Evolutionary conservation across 106 monocot genomes (phyloP).

Genomic region (Alisma plantagoaquatica): DNA sequence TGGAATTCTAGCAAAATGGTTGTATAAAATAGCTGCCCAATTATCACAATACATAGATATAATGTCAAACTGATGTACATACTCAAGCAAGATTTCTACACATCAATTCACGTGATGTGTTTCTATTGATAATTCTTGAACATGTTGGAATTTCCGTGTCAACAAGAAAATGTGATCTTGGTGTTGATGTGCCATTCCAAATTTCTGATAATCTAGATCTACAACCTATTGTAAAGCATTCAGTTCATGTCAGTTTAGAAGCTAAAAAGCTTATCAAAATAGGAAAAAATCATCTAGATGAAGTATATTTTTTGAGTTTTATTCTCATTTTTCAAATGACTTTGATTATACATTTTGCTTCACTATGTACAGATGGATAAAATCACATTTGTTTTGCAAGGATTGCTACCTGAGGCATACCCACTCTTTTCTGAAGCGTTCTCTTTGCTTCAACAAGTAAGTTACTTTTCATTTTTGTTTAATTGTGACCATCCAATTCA

Average conservation of each 20-base stretch:
- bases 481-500: no score
- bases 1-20: no score
- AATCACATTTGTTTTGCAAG: constrained; percentile 37
- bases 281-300: constrained; percentile 72
- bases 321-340: no score
- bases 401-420: constrained; percentile 84
- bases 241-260: constrained; percentile 77
- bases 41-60: no score
- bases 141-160: constrained; percentile 82
- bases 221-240: constrained; percentile 86
- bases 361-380: no score
- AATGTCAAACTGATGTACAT: no score
- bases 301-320: no score
- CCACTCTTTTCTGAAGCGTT: constrained; percentile 87
- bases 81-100: no score
- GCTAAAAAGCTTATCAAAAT: constrained; percentile 70
- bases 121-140: not conserved
- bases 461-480: constrained; percentile 3
- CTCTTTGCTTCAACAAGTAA: constrained; percentile 87
- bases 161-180: constrained; percentile 72
- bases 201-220: constrained; percentile 76
- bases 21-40: no score
- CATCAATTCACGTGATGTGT: no score
- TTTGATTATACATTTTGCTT: no score
- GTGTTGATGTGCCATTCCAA: constrained; percentile 60